A percentile compares a stretch with the other conserved stretches of the same genome.
phyloP scores from a whole-genome alignment of 1,284 basidiomycete genomes.

The Cutaneotrichosporon sp. region DNA sequence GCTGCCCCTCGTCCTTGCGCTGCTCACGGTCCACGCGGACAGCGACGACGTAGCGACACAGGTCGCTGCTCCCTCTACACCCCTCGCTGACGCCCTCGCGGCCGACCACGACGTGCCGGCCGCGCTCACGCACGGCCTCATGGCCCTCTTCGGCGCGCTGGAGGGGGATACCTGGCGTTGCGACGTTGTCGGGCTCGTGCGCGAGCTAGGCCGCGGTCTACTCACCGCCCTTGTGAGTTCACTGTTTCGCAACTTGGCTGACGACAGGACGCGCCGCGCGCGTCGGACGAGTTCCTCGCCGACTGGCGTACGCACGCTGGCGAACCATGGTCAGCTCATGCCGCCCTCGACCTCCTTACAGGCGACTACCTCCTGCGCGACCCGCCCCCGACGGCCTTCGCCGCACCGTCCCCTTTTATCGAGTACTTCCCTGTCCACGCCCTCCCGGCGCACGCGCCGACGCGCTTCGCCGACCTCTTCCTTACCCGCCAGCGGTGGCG shows the following conservation, averaged over 20 bases:
- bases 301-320: constrained; percentile 68
- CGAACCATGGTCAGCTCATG: constrained; percentile 61
- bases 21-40: constrained; percentile 50
- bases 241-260: constrained; percentile 49
- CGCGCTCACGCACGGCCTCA: constrained; percentile 61
- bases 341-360: constrained; percentile 56
- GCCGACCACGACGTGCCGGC: constrained; percentile 67
- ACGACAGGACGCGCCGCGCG: constrained; percentile 41
- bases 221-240: constrained; percentile 59
- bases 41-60: neutral
- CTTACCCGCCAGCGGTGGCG: constrained; percentile 69
- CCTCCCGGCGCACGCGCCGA: constrained; percentile 66
- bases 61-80: neutral
- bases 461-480: constrained; percentile 78
- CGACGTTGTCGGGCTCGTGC: constrained; percentile 30
- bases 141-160: constrained; percentile 70
- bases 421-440: constrained; percentile 67
- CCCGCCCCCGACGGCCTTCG: constrained; percentile 19
- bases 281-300: constrained; percentile 55
- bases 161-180: constrained; percentile 25
- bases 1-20: constrained; percentile 63
- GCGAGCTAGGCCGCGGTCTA: constrained; percentile 55
- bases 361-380: constrained; percentile 61
- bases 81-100: constrained; percentile 56
- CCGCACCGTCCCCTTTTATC: constrained; percentile 39